phyloP scores from a whole-genome alignment of 257 asterid species.

The Petunia axillaris region DNA sequence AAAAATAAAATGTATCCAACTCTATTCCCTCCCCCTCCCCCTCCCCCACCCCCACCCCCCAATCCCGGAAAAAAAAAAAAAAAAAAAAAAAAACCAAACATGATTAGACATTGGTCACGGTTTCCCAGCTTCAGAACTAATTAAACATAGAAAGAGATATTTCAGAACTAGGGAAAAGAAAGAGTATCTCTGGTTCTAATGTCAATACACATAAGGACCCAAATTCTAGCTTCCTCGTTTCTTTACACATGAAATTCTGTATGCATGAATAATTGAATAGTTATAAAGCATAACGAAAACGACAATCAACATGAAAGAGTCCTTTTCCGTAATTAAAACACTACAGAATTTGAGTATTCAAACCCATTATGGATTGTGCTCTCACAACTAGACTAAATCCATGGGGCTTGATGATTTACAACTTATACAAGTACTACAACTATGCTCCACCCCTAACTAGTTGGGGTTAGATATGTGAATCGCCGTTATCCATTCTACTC shows the following conservation, averaged over 20 bases:
- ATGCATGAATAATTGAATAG: background rate
- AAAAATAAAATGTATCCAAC: background rate
- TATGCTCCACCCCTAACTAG: background rate
- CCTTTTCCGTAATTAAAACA: background rate
- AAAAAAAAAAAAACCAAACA: background rate
- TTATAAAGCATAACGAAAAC: background rate
- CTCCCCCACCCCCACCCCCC: too few species aligned
- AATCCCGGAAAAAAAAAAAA: too few species aligned
- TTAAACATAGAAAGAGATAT: background rate
- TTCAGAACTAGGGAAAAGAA: slow-evolving; percentile 4
- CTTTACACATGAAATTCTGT: background rate
- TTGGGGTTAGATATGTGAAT: background rate
- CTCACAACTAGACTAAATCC: too few species aligned
- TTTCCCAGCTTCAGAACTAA: background rate
- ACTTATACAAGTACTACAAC: background rate
- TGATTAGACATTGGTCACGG: background rate
- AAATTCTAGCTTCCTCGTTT: background rate
- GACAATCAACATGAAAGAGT: background rate
- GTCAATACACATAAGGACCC: slow-evolving; percentile 4
- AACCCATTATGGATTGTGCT: background rate
- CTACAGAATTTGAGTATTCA: background rate
- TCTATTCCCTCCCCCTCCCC: background rate
- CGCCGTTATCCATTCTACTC: background rate
- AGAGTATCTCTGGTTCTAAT: background rate
- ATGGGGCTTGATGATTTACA: background rate